Evolutionary conservation across 768 basidiomycete genomes (phyloP).

Genomic region (Lenzites betulinus): DNA sequence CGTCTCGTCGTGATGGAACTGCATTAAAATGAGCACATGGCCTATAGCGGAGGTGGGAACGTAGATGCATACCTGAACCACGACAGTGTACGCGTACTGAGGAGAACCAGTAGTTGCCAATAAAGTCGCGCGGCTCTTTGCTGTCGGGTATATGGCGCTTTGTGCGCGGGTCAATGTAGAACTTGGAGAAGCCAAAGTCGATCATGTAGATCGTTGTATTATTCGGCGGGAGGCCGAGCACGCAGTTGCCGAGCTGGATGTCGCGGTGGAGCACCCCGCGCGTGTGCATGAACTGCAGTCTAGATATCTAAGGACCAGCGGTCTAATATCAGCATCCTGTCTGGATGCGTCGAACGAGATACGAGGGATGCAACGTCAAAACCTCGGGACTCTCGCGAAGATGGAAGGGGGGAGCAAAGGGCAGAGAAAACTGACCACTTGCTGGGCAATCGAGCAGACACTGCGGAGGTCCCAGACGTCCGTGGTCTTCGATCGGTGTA

Average conservation of each 20-base stretch:
- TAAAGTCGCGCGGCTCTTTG: slow-evolving; percentile 67
- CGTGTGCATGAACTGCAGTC: slow-evolving; percentile 76
- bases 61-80: slow-evolving; percentile 54
- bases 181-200: slow-evolving; percentile 83
- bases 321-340: background rate
- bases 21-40: background rate
- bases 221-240: slow-evolving; percentile 60
- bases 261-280: slow-evolving; percentile 76
- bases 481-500: slow-evolving; percentile 58
- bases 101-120: slow-evolving; percentile 86
- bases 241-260: slow-evolving; percentile 79
- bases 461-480: slow-evolving; percentile 68
- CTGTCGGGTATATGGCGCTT: slow-evolving; percentile 73
- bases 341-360: background rate
- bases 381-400: background rate
- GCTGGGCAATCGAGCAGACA: slow-evolving; percentile 74
- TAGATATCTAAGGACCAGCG: slow-evolving; percentile 49
- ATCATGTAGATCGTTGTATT: slow-evolving; percentile 75
- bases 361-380: background rate
- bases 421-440: slow-evolving; percentile 54
- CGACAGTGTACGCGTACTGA: slow-evolving; percentile 78
- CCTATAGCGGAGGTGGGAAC: background rate
- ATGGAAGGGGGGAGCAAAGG: background rate
- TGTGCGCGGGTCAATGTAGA: slow-evolving; percentile 67
- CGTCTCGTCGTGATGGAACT: slow-evolving; percentile 81